Percentiles rank a stretch among this genome's conserved stretches.
Evolutionary conservation across 202 grass and related monocot genomes (phyloP).

Genomic region (Zizania palustris): DNA sequence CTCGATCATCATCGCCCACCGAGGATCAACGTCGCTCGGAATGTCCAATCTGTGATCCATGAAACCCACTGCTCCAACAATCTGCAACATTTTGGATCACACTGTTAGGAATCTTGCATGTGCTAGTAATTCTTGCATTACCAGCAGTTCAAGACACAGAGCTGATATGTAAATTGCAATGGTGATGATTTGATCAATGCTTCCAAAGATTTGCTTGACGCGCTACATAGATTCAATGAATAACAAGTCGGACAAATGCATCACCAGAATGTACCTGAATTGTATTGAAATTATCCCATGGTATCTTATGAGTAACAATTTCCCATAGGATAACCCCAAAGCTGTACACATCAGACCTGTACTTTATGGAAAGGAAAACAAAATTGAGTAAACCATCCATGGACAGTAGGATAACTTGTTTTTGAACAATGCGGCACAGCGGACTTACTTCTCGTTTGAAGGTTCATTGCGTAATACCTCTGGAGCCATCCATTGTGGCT

Average conservation of each 20-base stretch:
- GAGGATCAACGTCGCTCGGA: slow-evolving; percentile 60
- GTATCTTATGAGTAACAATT: slow-evolving; percentile 88
- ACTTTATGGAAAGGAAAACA: slow-evolving; percentile 33
- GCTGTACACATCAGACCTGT: slow-evolving; percentile 94
- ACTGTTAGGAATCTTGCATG: background rate
- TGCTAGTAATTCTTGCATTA: background rate
- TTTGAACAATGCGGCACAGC: slow-evolving; percentile 6
- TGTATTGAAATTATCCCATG: slow-evolving; percentile 96
- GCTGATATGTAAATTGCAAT: background rate
- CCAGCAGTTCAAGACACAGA: background rate
- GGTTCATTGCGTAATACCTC: slow-evolving; percentile 93
- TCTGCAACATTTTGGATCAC: slow-evolving; percentile 40
- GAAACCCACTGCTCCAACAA: slow-evolving; percentile 85
- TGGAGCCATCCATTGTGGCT: slow-evolving; percentile 99
- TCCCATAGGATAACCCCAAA: slow-evolving; percentile 93
- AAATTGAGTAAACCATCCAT: background rate
- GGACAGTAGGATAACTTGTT: background rate
- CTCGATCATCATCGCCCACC: slow-evolving; percentile 72
- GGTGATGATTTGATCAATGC: background rate
- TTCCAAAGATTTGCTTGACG: too few species aligned
- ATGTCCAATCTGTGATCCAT: slow-evolving; percentile 89
- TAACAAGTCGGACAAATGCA: background rate
- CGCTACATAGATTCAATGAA: background rate
- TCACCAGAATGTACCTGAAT: slow-evolving; percentile 62
- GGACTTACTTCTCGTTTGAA: slow-evolving; percentile 86